Conservation (phyloP, 371 early-diverging fungal genomes). For the Mucor ambiguus region DNA sequence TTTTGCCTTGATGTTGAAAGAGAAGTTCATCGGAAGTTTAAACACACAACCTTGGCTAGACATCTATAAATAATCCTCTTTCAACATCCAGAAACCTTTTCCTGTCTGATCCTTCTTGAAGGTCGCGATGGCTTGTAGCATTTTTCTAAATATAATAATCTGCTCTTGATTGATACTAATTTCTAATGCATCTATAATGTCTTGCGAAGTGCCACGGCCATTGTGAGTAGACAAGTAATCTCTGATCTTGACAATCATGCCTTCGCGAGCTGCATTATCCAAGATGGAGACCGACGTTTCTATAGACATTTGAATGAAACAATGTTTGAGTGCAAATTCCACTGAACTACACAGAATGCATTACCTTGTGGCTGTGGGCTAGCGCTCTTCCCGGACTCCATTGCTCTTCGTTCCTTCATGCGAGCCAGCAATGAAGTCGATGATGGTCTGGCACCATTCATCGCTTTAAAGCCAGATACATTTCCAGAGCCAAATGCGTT, state of each 20-base stretch:
- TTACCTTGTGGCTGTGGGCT: slow-evolving; percentile 6
- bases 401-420: slow-evolving; percentile 51
- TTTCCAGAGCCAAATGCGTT: slow-evolving; percentile 41
- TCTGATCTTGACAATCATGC: slow-evolving; percentile 54
- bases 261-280: slow-evolving; percentile 34
- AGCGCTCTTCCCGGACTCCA: slow-evolving; percentile 23
- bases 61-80: slow-evolving; percentile 48
- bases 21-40: slow-evolving; percentile 3
- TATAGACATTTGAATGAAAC: not conserved
- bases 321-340: not conserved
- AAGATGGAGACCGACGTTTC: slow-evolving; percentile 20
- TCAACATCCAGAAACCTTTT: slow-evolving; percentile 56
- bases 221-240: slow-evolving; percentile 52
- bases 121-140: slow-evolving; percentile 68
- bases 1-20: not conserved
- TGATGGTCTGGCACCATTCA: slow-evolving; percentile 6
- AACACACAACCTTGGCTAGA: not conserved
- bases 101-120: slow-evolving; percentile 44
- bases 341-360: not conserved
- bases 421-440: slow-evolving; percentile 48
- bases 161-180: slow-evolving; percentile 51
- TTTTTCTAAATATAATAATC: slow-evolving; percentile 61
- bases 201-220: slow-evolving; percentile 51
- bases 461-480: slow-evolving; percentile 42
- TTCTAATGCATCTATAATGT: slow-evolving; percentile 56